Conservation (phyloP, 768 basidiomycete genomes). For the Agaricus blazei region DNA sequence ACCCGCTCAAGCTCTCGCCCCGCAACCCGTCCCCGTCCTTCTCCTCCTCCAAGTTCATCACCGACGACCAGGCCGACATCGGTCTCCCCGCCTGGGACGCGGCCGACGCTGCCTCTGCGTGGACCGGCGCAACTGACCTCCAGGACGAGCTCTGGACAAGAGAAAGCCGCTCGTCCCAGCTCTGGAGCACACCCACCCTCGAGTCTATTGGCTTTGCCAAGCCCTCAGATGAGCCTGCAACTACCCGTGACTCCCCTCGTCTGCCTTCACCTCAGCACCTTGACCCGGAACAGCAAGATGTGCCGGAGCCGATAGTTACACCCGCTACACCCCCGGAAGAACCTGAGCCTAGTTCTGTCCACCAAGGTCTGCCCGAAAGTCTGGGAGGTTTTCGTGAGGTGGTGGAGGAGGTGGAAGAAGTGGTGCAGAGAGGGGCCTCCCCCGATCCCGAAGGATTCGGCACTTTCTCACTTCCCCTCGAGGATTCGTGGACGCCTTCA, state of each 20-base stretch:
- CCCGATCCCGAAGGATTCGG: slow-evolving; percentile 54
- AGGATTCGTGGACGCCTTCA: slow-evolving; percentile 33
- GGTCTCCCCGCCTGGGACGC: slow-evolving; percentile 9
- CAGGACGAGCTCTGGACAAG: slow-evolving; percentile 5
- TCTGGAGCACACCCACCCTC: slow-evolving; percentile 1
- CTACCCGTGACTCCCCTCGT: neutral
- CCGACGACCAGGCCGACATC: slow-evolving; percentile 5
- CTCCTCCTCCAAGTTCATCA: slow-evolving; percentile 13
- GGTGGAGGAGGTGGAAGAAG: neutral
- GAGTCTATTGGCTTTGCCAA: slow-evolving; percentile 9
- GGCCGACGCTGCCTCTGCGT: slow-evolving; percentile 7
- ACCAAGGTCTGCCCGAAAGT: neutral
- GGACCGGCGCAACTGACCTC: slow-evolving; percentile 7
- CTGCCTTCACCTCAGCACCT: neutral
- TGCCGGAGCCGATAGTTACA: neutral
- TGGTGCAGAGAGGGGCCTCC: slow-evolving; percentile 9
- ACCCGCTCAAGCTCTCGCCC: slow-evolving; percentile 30
- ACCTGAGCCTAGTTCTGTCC: neutral
- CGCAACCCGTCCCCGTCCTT: slow-evolving; percentile 14
- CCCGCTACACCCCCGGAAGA: neutral
- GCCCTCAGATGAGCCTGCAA: neutral
- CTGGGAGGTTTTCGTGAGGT: neutral
- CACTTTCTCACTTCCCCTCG: slow-evolving; percentile 36
- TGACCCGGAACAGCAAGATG: neutral
- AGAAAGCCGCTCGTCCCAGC: slow-evolving; percentile 4